Evolutionary conservation across 2,329 filamentous ascomycete genomes (phyloP), one percentile per base, ranked within the genome.

Genomic region (Hypocrella siamensis): DNA sequence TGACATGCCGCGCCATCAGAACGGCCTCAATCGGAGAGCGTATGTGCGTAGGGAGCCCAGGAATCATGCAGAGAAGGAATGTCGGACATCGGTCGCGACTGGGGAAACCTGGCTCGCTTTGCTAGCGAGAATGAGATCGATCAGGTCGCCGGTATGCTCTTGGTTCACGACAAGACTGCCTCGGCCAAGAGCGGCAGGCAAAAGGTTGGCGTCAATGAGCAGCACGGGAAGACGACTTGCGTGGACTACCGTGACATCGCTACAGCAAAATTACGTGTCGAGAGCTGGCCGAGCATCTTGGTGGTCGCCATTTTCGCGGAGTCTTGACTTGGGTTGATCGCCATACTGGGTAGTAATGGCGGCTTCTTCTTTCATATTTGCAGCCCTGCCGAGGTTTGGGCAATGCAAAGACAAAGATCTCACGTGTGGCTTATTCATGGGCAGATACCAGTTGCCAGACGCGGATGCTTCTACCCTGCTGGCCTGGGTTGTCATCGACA

Each of bases 341-440:
- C 93, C 50, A 94, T 96, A 85, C 75, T 96, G 33, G 83, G 94
- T 39, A 90, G 96, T 43, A 85, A 96, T 43, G 90, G 90, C 55
- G 73, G 84, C 42, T 93, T 96, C 66, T 94, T 90, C 71, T 69
- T 96, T 38, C 90, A 96, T 59, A 85, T n/a, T 92, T 46, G 85
- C 88, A 46, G 90, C 90, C 61, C 71, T 98, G 39, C 79, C 90
- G 46, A 92, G 92, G 65, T 66, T 70, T 41, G 96, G 90, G 90
- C 90, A 96, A 59, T 96, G 93, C 52, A 86, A 96, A 67, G 88
- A 93, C 52, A 86, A 96, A 67, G 88, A 96, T 61, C 71, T 94
- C 31, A 81, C 88, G 56, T 96, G 90, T 90, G 90, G 90, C 54
- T 70, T 96, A 29, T 96, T 94, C 71, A 93, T 96, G 85, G 96